Conservation (phyloP, 1,284 basidiomycete species). For the Rhodotorula sp. region DNA sequence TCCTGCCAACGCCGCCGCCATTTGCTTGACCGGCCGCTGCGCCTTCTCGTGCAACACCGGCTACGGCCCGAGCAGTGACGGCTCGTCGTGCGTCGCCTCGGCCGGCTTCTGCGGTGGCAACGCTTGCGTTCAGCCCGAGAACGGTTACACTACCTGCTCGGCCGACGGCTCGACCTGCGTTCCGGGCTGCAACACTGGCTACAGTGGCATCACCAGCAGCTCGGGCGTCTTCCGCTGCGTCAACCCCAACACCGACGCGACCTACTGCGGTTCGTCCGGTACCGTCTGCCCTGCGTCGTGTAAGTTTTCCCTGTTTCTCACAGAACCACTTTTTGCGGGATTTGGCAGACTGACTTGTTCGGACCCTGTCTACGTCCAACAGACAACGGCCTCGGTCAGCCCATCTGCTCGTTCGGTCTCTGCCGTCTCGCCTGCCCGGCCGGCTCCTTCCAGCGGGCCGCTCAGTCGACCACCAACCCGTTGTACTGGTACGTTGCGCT, state of each 20-base stretch:
- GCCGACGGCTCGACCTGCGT: conserved; percentile 7
- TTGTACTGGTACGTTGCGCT: conserved; percentile 4
- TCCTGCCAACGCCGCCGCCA: conserved; percentile 19
- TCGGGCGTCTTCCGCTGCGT: conserved; percentile 2
- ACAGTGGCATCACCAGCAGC: neutral
- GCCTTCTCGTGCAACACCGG: conserved; percentile 18
- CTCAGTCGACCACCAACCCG: conserved; percentile 15
- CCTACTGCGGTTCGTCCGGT: conserved; percentile 12
- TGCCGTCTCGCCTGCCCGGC: conserved; percentile 11
- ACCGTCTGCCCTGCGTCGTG: neutral
- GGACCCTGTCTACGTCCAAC: no score
- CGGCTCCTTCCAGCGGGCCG: neutral
- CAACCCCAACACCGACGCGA: conserved; percentile 1
- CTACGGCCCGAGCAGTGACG: conserved; percentile 19
- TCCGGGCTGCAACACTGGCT: conserved; percentile 18
- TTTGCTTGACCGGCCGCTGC: conserved; percentile 18
- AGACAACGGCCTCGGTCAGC: neutral
- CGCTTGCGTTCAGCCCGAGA: conserved; percentile 4
- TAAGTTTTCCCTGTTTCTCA: neutral
- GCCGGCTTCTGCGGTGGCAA: conserved; percentile 10
- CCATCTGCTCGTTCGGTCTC: conserved; percentile 3
- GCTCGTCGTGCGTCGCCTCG: conserved; percentile 13
- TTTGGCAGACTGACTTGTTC: no score
- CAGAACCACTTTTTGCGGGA: no score
- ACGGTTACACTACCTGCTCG: conserved; percentile 21